Conservation (phyloP, 768 basidiomycete genomes). For the Crucibulum laeve region DNA sequence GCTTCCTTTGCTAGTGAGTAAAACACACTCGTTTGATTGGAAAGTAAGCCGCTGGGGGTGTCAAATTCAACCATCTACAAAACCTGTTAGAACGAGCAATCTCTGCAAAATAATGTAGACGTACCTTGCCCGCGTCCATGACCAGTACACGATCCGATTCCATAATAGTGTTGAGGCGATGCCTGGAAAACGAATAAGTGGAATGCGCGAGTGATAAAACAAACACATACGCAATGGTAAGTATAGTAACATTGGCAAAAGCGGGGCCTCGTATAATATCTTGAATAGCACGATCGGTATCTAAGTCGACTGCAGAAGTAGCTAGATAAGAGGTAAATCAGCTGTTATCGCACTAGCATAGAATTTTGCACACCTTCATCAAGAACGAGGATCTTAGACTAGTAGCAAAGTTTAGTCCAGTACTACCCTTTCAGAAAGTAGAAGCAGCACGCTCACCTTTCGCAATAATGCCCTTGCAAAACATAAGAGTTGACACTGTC, state of each 20-base stretch:
- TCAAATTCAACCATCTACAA: conserved; percentile 63
- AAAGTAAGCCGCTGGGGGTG: conserved; percentile 58
- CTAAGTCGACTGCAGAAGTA: conserved; percentile 86
- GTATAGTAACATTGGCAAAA: conserved; percentile 74
- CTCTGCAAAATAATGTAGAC: conserved; percentile 9
- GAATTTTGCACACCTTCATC: conserved; percentile 65
- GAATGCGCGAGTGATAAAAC: not conserved
- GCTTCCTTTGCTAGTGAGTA: conserved; percentile 64
- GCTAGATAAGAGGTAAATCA: conserved; percentile 35
- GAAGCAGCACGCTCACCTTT: conserved; percentile 39
- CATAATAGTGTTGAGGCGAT: conserved; percentile 81
- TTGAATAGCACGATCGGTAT: conserved; percentile 87
- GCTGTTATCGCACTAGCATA: not conserved
- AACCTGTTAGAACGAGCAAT: not conserved
- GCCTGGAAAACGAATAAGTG: conserved; percentile 29
- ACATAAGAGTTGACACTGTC: conserved; percentile 85
- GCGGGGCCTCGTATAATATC: conserved; percentile 78
- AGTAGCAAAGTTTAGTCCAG: conserved; percentile 4
- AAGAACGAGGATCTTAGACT: conserved; percentile 87
- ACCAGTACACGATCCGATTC: conserved; percentile 81
- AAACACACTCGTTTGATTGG: conserved; percentile 53
- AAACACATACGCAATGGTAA: conserved; percentile 75
- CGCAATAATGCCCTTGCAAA: conserved; percentile 82
- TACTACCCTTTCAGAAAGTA: not conserved
- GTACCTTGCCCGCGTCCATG: conserved; percentile 71